A percentile compares a stretch with the other conserved stretches of the same genome.
These are phyloP conservation scores for Cylindrotheca fusiformis DNA, from an alignment of 108 stramenopile genomes.

Conservation along the genomic window DNA sequence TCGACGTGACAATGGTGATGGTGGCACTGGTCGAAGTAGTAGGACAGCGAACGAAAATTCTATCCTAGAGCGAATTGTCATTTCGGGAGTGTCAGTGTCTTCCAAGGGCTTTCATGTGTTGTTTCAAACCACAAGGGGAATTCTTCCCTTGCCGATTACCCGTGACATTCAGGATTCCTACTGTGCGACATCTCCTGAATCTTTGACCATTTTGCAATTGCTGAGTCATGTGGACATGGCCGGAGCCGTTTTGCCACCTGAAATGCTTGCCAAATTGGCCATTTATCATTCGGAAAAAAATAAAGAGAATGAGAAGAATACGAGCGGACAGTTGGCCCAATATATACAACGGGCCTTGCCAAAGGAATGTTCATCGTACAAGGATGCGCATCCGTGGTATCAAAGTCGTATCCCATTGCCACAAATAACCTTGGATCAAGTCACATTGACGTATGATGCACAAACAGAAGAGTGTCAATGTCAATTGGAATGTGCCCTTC, in stretches of 20 bases:
- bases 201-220: constrained; percentile 65
- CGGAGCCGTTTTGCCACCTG: constrained; percentile 65
- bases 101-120: constrained; percentile 19
- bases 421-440: constrained; percentile 39
- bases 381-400: constrained; percentile 22
- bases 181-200: constrained; percentile 57
- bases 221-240: constrained; percentile 77
- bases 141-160: constrained; percentile 37
- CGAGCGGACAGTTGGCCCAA: neutral
- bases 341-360: neutral
- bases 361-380: constrained; percentile 5
- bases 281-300: neutral
- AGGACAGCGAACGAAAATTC: neutral
- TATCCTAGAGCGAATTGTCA: constrained; percentile 13
- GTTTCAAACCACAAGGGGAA: constrained; percentile 10
- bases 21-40: too few relatives aligned
- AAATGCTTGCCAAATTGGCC: constrained; percentile 32
- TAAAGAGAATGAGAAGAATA: neutral
- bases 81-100: constrained; percentile 22
- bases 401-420: constrained; percentile 30
- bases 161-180: constrained; percentile 22
- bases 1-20: too few relatives aligned
- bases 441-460: constrained; percentile 7
- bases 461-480: constrained; percentile 7
- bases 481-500: constrained; percentile 16